Percentiles rank a stretch among this genome's conserved stretches.
These are phyloP conservation scores for Tylopilus felleus DNA, from an alignment of 768 basidiomycete species.

Conservation along the genomic window DNA sequence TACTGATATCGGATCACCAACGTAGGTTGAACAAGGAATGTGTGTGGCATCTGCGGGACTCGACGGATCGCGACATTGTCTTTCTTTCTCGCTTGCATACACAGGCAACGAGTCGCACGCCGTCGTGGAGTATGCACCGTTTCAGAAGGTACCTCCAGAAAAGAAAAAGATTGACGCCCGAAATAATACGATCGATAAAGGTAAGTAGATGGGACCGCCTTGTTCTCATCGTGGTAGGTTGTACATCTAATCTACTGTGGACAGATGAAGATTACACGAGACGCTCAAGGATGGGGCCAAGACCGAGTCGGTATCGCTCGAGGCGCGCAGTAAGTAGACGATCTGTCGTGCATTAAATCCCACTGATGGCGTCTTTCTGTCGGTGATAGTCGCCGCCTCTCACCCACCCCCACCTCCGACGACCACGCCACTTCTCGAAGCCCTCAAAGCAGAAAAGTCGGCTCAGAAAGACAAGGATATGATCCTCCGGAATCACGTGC, in stretches of 20 bases:
- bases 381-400: slow-evolving; percentile 58
- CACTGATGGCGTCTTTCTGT: too few species aligned
- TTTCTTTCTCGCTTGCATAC: not conserved
- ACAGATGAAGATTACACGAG: slow-evolving; percentile 80
- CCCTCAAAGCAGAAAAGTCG: slow-evolving; percentile 74
- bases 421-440: slow-evolving; percentile 89
- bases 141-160: slow-evolving; percentile 74
- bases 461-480: slow-evolving; percentile 70
- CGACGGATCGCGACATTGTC: slow-evolving; percentile 65
- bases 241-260: not conserved
- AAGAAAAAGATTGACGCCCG: slow-evolving; percentile 79
- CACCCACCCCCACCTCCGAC: slow-evolving; percentile 63
- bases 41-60: slow-evolving; percentile 74
- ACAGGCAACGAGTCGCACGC: slow-evolving; percentile 69
- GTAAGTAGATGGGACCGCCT: not conserved
- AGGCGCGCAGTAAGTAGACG: slow-evolving; percentile 43
- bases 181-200: slow-evolving; percentile 83
- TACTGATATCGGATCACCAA: not conserved
- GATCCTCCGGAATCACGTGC: slow-evolving; percentile 68
- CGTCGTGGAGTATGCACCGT: slow-evolving; percentile 91
- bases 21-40: slow-evolving; percentile 79
- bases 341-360: too few species aligned
- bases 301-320: slow-evolving; percentile 62
- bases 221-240: too few species aligned
- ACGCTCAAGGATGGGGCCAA: slow-evolving; percentile 52